Base-by-base conservation (phyloP, 1,284 basidiomycete species). In the Moesziomyces aphidis region DNA sequence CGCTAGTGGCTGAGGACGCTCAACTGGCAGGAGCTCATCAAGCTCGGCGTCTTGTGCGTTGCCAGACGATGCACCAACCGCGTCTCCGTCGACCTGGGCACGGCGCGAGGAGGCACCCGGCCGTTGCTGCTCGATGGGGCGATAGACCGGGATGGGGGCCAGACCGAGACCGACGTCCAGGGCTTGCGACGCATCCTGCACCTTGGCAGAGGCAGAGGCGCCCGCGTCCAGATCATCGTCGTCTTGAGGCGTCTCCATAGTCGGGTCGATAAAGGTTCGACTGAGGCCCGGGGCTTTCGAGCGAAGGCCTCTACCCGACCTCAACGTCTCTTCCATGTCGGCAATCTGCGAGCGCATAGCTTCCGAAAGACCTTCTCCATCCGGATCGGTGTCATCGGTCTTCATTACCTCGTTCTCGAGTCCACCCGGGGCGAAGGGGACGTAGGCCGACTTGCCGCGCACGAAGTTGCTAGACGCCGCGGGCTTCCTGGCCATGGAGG, bases 361-460 rank as follows among this genome's bases (percentile, higher is more conserved):
- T 22, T 73, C 61, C 13, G 58, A 51, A 15, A 69, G 23, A n/a
- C 47, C 65, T 3, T 65, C 39, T 2, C 43, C 55, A 23, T 59
- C 56, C 21, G 58, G 43, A 44, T 55, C 72, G 9, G 36, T 46
- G 8, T 55, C 61, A 21, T 59, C 56, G 39, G 17, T 19, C 50
- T 65, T 67, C 62, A 75, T 67, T 34, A 77, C 72, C 45, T 79
- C 75, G 23, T 64, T 63, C 42, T 77, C 72, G n/a, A 76, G 47
- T 45, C 72, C 74, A 11, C 75, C 70, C 2, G 75, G 75, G 11
- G 71, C 75, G 36, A 77, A 77, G 0, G 95, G 95, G 3, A 96
- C 90, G 85, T 95, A 91, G 24, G 92, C 92, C 34, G 93, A 92
- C 85, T 95, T 97, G 51, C 95, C 95, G 64, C 95, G 88, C 9